Evolutionary conservation across 345 rosid species (phyloP), one percentile per base, ranked within the genome.

Genomic region (Eutrema heterophyllum): DNA sequence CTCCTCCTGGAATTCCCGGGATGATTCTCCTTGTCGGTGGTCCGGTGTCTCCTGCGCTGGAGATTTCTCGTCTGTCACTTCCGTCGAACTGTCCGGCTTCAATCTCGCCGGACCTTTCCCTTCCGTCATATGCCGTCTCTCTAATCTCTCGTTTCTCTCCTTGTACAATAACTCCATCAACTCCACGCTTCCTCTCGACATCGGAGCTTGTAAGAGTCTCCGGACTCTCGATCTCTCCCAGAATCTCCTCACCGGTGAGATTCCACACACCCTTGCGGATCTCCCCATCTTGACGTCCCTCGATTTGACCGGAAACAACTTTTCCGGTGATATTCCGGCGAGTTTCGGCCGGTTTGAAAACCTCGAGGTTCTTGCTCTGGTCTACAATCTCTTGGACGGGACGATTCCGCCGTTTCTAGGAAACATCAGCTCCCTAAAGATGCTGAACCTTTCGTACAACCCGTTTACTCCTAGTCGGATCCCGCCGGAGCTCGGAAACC

Each of bases 401-500:
- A 24, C 80, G 5, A 65, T 96, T 10, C 98, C 98, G 18, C 82
- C 85, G 9, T 81, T 81, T 61, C 56, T 96, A 1, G 98, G 93
- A 5, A 89, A 92, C 73, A 75, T 96, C 39, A 82, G 75, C 26
- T 75, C 88, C 9, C 74, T 96, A 6, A 92, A 65, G 75, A 88
- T 82, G 99, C 71, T 96, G 16, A 96, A 96, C 43, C 66, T 96
- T 30, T 90, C 97, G 1, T 96, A 92, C 50, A 96, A 96, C 76
- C 95, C 98, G 64, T 92, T 96, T 71, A 38, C 76, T 0, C 89
- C 90, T 5, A 84, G 95, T 64, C 88, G 81, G 77, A 82, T 96
- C 67, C 99, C 99, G 55, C 82, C 86, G 78, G 97, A 90, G 86
- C 59, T 96, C 18, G 99, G 98, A 1, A 90, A 96, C 77, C 64